These are phyloP conservation scores for Calocera viscosa DNA, from an alignment of 768 basidiomycete species.

Conservation along the genomic window DNA sequence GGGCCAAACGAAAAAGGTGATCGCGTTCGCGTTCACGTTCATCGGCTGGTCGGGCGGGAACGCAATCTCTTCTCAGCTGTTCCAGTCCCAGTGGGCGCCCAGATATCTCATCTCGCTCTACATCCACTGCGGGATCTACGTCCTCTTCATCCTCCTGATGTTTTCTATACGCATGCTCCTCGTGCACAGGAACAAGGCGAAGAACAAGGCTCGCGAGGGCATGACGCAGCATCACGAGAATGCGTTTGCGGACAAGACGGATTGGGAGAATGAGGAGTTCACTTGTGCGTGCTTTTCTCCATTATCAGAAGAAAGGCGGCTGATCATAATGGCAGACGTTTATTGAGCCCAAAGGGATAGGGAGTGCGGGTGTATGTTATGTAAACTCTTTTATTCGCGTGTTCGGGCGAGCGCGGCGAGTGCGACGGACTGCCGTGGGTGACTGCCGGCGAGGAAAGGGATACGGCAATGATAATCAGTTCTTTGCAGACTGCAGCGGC, in stretches of 20 bases:
- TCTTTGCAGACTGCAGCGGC: too few relatives aligned
- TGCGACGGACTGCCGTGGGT: too few relatives aligned
- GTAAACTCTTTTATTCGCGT: too few relatives aligned
- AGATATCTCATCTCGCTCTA: constrained; percentile 38
- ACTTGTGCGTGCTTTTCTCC: too few relatives aligned
- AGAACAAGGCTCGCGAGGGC: constrained; percentile 23
- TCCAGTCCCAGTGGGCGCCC: constrained; percentile 35
- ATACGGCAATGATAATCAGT: too few relatives aligned
- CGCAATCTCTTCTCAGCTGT: constrained; percentile 39
- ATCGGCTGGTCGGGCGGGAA: constrained; percentile 43
- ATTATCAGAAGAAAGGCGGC: too few relatives aligned
- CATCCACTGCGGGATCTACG: constrained; percentile 38
- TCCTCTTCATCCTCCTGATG: constrained; percentile 31
- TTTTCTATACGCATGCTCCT: constrained; percentile 33
- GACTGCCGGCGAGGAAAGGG: too few relatives aligned
- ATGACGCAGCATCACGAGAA: constrained; percentile 25
- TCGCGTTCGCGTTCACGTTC: constrained; percentile 40
- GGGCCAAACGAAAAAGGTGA: constrained; percentile 41
- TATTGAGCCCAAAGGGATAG: too few relatives aligned
- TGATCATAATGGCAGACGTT: too few relatives aligned
- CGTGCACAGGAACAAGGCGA: constrained; percentile 29
- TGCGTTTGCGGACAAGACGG: constrained; percentile 41
- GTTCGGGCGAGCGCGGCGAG: too few relatives aligned
- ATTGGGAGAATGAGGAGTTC: constrained; percentile 37
- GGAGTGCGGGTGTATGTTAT: too few relatives aligned